Evolutionary conservation across 208 protist genomes (phyloP).

Genomic region (Leishmania tarentolae): DNA sequence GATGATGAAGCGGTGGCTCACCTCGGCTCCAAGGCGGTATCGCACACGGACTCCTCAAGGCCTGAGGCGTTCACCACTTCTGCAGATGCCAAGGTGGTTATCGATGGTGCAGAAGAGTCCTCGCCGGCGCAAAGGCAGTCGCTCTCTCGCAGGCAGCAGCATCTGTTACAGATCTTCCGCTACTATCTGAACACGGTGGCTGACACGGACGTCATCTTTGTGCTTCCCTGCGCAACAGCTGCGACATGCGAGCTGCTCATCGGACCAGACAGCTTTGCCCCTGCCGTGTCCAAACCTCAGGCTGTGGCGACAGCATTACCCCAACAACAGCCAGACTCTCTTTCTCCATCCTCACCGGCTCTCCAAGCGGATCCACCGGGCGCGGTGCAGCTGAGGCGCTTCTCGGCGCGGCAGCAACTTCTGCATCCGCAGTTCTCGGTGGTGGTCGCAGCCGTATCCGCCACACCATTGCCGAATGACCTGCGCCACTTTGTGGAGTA

Average conservation of each 20-base stretch:
- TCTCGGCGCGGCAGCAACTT: constrained; percentile 9
- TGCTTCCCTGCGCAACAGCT: constrained; percentile 49
- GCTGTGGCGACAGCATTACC: not conserved
- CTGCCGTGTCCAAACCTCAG: not conserved
- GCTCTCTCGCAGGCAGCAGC: constrained; percentile 15
- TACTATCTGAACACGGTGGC: constrained; percentile 71
- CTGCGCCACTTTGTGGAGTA: constrained; percentile 53
- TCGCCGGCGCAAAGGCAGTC: not conserved
- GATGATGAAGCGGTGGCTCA: constrained; percentile 10
- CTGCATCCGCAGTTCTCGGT: constrained; percentile 46
- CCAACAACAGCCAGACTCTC: not conserved
- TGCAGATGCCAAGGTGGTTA: not conserved
- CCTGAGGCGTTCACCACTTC: not conserved
- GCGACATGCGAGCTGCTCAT: constrained; percentile 26
- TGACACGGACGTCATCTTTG: constrained; percentile 61
- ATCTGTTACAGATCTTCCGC: constrained; percentile 39
- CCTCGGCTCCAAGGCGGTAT: not conserved
- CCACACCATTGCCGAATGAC: constrained; percentile 37
- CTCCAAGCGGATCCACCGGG: constrained; percentile 10
- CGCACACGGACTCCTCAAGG: not conserved
- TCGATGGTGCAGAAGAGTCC: not conserved
- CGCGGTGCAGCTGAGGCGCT: constrained; percentile 25
- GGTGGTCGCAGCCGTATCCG: constrained; percentile 21
- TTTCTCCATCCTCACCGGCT: constrained; percentile 24
- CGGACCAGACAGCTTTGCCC: constrained; percentile 6